Evolutionary conservation across 2,329 filamentous ascomycete species (phyloP).

Genomic region (Fusarium ambrosium): DNA sequence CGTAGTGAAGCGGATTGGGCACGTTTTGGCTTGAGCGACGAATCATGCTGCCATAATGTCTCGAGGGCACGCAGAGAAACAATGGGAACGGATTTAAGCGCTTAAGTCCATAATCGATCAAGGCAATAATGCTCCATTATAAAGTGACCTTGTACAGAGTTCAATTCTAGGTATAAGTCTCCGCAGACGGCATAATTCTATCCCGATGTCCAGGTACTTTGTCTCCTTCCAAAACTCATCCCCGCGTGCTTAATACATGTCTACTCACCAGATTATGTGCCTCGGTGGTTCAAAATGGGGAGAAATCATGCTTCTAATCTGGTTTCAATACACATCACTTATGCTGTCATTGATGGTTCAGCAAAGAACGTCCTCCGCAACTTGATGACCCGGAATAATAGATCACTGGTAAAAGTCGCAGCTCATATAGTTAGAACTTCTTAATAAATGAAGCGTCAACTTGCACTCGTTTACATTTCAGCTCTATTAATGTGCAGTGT

Average conservation of each 20-base stretch:
- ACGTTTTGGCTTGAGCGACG: background rate
- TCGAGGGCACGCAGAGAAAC: background rate
- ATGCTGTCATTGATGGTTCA: background rate
- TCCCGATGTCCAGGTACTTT: background rate
- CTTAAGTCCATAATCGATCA: background rate
- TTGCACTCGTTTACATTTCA: too few relatives aligned
- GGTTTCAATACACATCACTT: too few relatives aligned
- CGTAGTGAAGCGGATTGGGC: background rate
- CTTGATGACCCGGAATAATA: too few relatives aligned
- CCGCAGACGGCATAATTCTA: background rate
- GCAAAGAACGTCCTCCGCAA: background rate
- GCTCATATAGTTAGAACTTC: too few relatives aligned
- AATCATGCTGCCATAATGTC: background rate
- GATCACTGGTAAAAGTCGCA: too few relatives aligned
- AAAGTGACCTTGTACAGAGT: background rate
- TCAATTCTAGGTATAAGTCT: background rate
- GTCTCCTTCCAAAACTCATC: background rate
- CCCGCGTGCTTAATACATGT: background rate
- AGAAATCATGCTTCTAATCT: too few relatives aligned
- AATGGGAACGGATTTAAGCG: background rate
- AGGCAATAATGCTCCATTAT: background rate
- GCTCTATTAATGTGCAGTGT: too few relatives aligned
- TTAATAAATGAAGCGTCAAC: accelerated
- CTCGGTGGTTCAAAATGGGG: too few relatives aligned
- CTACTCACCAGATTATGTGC: background rate